Base-by-base conservation (phyloP, 345 rosid species). In the Lenwebbia sp. region DNA sequence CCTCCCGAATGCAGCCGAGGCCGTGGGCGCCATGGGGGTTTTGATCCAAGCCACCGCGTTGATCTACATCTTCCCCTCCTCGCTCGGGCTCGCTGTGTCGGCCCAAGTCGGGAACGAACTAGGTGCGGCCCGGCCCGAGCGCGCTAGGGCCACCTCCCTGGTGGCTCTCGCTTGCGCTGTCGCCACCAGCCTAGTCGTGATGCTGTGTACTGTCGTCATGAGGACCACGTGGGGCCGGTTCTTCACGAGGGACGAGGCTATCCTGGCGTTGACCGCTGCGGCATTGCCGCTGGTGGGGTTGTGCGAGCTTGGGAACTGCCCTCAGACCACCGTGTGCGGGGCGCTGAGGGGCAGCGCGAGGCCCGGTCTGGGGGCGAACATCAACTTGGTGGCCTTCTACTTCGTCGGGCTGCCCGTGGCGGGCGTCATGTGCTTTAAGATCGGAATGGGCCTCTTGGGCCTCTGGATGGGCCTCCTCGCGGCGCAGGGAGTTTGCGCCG, bases 271-370 rank as follows among this genome's bases (percentile, higher is more conserved):
- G 60, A 92, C 93, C 1, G 88, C 93, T 0, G 58, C 83, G 14
- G 89, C 90, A 2, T 84, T 94, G 90, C 94, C 93, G 10, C 87
- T 92, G 82, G 91, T 86, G 58, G 94, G 93, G 65, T 53, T 94
- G 3, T 92, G 93, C 47, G 96, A 94, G 92, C 84, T 94, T 5
- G 93, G 94, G 25, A 92, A 92, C 91, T 90, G 90, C 89, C 94
- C 92, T 9, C 96, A 94, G 85, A 92, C 94, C 83, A 90, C 92
- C 41, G 93, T 89, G 11, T 92, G 96, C 13, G 92, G 94, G 22
- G 93, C 88, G 21, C 8, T 94, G 33, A 88, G 94, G 85, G 94
- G 93, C 82, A 91, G 93, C 33, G 94, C 94, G 11, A 82, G 94
- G 87, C 94, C 96, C 10, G 82, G 50, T 54, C 86, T 91, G 82